A percentile compares a stretch with the other conserved stretches of the same genome.
phyloP scores from a whole-genome alignment of 176 grass and related monocot species.

The Cenchrus fungigraminus region DNA sequence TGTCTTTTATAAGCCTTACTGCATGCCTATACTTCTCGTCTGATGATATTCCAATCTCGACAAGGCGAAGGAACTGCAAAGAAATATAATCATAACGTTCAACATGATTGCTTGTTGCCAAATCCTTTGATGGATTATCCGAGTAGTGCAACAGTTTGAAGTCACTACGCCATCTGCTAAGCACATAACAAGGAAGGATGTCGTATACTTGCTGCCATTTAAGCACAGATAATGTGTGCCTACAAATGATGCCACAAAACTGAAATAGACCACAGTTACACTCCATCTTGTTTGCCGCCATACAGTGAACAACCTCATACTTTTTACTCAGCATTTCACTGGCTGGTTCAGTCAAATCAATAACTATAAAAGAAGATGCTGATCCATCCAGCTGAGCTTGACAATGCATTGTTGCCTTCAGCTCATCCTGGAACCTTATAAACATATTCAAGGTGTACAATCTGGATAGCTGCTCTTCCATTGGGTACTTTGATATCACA shows the following conservation, averaged over 20 bases:
- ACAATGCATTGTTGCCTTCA: constrained; percentile 62
- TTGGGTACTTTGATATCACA: constrained; percentile 61
- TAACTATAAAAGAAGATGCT: constrained; percentile 58
- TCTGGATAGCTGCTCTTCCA: constrained; percentile 79
- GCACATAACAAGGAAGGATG: constrained; percentile 61
- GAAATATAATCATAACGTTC: constrained; percentile 73
- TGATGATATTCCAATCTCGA: constrained; percentile 65
- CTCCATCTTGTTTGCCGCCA: constrained; percentile 54
- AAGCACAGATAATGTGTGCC: constrained; percentile 68
- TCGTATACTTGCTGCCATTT: constrained; percentile 71
- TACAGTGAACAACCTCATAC: constrained; percentile 68
- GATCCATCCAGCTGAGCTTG: constrained; percentile 61
- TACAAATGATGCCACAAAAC: constrained; percentile 70
- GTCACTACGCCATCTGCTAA: constrained; percentile 67
- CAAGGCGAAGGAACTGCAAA: constrained; percentile 72
- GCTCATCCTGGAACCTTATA: constrained; percentile 68
- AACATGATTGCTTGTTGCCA: constrained; percentile 48
- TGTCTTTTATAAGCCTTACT: constrained; percentile 54
- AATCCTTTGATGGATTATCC: constrained; percentile 61
- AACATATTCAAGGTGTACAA: constrained; percentile 75
- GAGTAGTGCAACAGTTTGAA: constrained; percentile 56
- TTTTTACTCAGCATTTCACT: constrained; percentile 55
- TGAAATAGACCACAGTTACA: constrained; percentile 71
- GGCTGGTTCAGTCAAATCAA: constrained; percentile 54
- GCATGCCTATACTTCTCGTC: constrained; percentile 69